Conservation (phyloP, 345 rosid genomes). For the Acer negundo region DNA sequence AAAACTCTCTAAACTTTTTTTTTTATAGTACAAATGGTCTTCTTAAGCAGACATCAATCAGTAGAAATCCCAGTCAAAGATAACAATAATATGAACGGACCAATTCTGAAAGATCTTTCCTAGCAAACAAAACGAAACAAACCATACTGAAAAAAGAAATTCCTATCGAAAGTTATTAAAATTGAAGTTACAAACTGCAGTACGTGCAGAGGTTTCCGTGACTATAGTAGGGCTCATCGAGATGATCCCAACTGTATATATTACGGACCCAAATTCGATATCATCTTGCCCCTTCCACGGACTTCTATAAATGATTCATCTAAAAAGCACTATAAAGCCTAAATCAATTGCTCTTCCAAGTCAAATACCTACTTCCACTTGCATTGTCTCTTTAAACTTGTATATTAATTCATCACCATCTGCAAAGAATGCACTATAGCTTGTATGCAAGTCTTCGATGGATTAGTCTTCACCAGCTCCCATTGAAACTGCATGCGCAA, state of each 20-base stretch:
- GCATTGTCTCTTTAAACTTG: neutral
- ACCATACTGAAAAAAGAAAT: too few relatives aligned
- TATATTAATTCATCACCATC: neutral
- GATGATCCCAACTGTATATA: too few relatives aligned
- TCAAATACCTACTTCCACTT: neutral
- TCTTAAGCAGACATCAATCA: neutral
- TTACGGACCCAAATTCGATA: too few relatives aligned
- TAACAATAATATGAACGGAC: too few relatives aligned
- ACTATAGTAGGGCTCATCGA: too few relatives aligned
- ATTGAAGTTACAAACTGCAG: too few relatives aligned
- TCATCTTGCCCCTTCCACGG: too few relatives aligned
- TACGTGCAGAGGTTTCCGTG: too few relatives aligned
- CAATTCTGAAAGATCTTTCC: too few relatives aligned
- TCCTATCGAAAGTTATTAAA: too few relatives aligned
- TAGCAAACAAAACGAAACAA: too few relatives aligned
- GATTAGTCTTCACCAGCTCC: slow-evolving; percentile 32
- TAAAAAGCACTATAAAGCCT: neutral
- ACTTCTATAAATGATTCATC: neutral
- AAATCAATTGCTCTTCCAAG: neutral
- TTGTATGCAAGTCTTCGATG: slow-evolving; percentile 10
- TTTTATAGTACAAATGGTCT: too few relatives aligned
- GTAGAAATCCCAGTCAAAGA: neutral
- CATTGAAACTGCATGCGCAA: slow-evolving; percentile 24
- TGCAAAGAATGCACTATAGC: slow-evolving; percentile 14
- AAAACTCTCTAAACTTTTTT: neutral